phyloP scores from a whole-genome alignment of 2,329 filamentous ascomycete genomes.

The Neonectria magnoliae region DNA sequence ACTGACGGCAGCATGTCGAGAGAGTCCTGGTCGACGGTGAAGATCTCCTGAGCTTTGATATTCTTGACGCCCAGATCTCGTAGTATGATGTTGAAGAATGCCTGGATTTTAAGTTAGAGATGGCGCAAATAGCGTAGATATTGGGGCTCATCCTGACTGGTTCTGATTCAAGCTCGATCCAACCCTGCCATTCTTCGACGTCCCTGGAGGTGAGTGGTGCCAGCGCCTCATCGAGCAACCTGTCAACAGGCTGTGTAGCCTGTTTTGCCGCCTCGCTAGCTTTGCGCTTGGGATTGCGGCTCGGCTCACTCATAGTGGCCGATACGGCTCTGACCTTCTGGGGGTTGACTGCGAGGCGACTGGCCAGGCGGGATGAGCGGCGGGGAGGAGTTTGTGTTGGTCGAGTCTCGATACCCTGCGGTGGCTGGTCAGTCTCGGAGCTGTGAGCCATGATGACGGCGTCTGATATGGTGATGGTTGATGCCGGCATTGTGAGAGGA shows the following conservation, averaged over 20 bases:
- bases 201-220: constrained; percentile 62
- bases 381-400: constrained; percentile 19
- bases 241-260: constrained; percentile 46
- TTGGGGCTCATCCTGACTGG: constrained; percentile 65
- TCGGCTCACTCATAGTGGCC: constrained; percentile 34
- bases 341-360: constrained; percentile 6
- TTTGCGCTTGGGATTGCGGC: constrained; percentile 58
- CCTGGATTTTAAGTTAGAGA: constrained; percentile 56
- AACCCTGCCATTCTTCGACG: constrained; percentile 72
- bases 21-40: constrained; percentile 74
- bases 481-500: neutral
- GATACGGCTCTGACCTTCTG: neutral
- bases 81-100: constrained; percentile 87
- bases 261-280: constrained; percentile 48
- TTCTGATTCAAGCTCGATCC: constrained; percentile 89
- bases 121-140: no score
- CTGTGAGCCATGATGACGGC: constrained; percentile 5
- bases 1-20: constrained; percentile 71
- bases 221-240: constrained; percentile 59
- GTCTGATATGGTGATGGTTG: constrained; percentile 1
- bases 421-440: constrained; percentile 19
- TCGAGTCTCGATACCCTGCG: constrained; percentile 15
- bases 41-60: constrained; percentile 80
- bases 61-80: constrained; percentile 79
- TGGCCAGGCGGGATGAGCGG: constrained; percentile 34